These are phyloP conservation scores for Dictyostelium purpureum DNA, from an alignment of 78 protist genomes.

Conservation along the genomic window DNA sequence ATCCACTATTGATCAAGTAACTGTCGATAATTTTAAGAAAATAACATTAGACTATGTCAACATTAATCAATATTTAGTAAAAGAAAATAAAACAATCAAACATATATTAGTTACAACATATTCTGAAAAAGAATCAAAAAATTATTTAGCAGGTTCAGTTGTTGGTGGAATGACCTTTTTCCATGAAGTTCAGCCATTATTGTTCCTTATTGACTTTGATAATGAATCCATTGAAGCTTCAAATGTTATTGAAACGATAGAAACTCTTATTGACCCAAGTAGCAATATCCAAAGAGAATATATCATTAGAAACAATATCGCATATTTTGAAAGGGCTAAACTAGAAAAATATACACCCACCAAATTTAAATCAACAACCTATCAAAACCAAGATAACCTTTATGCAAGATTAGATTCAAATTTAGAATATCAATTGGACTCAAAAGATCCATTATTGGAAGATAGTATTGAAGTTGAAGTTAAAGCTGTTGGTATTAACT, in stretches of 20 bases:
- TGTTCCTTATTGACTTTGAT: neutral
- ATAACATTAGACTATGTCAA: neutral
- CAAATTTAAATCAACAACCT: neutral
- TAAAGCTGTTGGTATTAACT: constrained; percentile 41
- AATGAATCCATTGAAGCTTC: neutral
- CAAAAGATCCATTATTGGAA: neutral
- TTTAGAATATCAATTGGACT: neutral
- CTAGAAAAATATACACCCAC: neutral
- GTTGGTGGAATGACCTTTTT: neutral
- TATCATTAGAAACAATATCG: neutral
- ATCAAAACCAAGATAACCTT: neutral
- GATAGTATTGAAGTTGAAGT: constrained; percentile 36
- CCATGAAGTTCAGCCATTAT: neutral
- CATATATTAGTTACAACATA: neutral
- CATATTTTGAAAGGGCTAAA: neutral
- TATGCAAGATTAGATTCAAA: neutral
- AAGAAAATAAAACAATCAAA: neutral
- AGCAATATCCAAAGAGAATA: neutral
- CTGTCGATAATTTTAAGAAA: neutral
- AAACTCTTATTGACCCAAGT: neutral
- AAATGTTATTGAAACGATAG: neutral
- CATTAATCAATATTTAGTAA: neutral
- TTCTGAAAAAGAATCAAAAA: neutral
- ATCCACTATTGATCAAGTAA: neutral
- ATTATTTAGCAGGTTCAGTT: neutral